Evolutionary conservation across 2,329 filamentous ascomycete genomes (phyloP), one percentile per base, ranked within the genome.

Genomic region (Penicillium fuscoglaucum): DNA sequence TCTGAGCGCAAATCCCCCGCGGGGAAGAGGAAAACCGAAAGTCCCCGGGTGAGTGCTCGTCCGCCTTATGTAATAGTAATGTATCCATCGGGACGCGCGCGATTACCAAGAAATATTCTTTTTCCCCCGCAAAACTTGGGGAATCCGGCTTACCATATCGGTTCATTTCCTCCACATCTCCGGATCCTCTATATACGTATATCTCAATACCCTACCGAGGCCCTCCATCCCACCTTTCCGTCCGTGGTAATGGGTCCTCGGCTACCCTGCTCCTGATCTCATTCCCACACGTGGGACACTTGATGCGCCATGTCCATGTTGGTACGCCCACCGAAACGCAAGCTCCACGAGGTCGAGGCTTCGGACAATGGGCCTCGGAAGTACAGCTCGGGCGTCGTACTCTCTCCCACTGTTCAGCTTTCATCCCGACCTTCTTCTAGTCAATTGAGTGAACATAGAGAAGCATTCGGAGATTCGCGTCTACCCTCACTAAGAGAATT

Each of bases 291-390:
- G 4, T 26, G 28, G 35, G 33, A 35, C 46, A 28, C 49, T 48
- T 33, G 2, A 35, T 49, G 28, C 55, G 51, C 55, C 58, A 67
- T 74, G 72, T 73, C 72, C 39, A 63, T 72, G 43, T 61, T 74
- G 39, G 68, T 67, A 49, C 68, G 69, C 40, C 70, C 70, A 28
- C 61, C 63, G 26, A 74, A 74, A 58, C 70, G 72, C 60, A 72
- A 72, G 59, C 58, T 72, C 24, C 61, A 67, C 44, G 66, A 72
- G 50, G 52, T 65, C 21, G 70, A 69, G 17, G 49, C 54, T 24
- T 58, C 61, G 17, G 60, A 64, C 10, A 69, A 69, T n/a, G 55
- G 52, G 12, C 55, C 64, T 52, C 61, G 64, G 26, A 65, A 67
- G 52, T 50, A 63, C 19, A 54, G 28, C 15, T 33, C 50, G 17